phyloP scores from a whole-genome alignment of 2,329 filamentous ascomycete species.

The Fusarium denticulatum region DNA sequence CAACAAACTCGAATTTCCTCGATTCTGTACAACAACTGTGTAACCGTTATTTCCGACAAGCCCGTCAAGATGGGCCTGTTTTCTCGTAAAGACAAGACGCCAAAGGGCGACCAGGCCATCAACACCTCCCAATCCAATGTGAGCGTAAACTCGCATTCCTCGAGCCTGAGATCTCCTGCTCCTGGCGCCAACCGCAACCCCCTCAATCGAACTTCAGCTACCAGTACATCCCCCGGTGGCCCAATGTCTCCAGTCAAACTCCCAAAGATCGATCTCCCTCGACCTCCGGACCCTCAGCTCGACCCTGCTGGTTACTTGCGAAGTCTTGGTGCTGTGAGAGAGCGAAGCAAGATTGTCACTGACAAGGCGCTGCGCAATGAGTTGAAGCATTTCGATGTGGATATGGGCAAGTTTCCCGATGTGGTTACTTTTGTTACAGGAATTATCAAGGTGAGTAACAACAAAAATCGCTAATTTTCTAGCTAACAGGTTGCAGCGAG shows the following conservation, averaged over 20 bases:
- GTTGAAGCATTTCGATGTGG: conserved; percentile 87
- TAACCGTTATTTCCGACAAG: conserved; percentile 12
- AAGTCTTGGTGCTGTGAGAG: conserved; percentile 87
- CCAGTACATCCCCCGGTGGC: conserved; percentile 58
- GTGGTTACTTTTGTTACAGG: conserved; percentile 89
- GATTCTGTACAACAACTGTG: conserved; percentile 17
- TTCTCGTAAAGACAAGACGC: conserved; percentile 63
- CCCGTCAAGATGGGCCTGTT: conserved; percentile 63
- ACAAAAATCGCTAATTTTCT: background rate
- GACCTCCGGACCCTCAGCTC: conserved; percentile 84
- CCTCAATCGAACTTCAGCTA: conserved; percentile 62
- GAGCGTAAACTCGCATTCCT: conserved; percentile 62
- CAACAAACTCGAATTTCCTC: conserved; percentile 4
- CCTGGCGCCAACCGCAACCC: conserved; percentile 42
- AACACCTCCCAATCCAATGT: conserved; percentile 59
- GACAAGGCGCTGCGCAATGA: conserved; percentile 81
- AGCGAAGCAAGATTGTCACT: conserved; percentile 77
- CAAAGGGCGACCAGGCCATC: conserved; percentile 55
- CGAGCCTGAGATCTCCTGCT: conserved; percentile 49
- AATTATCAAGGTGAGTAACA: conserved; percentile 81
- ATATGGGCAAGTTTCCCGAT: conserved; percentile 83
- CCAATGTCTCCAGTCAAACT: conserved; percentile 65
- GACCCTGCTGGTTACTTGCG: conserved; percentile 92
- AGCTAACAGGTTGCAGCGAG: conserved; percentile 52
- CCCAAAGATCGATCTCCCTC: conserved; percentile 82